Percentiles rank a stretch among this genome's conserved stretches.
phyloP scores from a whole-genome alignment of 148 eudicot genomes.

The Vaccinium darrowii region DNA sequence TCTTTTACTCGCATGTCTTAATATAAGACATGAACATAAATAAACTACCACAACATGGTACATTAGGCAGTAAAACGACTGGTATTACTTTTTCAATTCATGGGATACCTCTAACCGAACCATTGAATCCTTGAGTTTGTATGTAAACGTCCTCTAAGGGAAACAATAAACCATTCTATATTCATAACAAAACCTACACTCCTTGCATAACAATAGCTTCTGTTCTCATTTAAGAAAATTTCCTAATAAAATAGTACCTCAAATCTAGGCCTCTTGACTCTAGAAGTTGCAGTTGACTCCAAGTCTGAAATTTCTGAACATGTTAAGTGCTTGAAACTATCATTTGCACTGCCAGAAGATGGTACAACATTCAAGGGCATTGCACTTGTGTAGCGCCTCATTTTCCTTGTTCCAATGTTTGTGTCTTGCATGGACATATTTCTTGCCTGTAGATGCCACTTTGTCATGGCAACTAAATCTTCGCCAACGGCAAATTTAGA shows the following conservation, averaged over 20 bases:
- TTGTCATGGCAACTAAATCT: slow-evolving; percentile 98
- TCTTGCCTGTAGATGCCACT: slow-evolving; percentile 89
- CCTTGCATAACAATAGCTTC: background rate
- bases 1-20: too few relatives aligned
- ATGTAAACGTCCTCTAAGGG: too few relatives aligned
- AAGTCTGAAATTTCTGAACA: slow-evolving; percentile 65
- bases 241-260: slow-evolving; percentile 56
- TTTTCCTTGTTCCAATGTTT: slow-evolving; percentile 66
- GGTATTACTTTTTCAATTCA: too few relatives aligned
- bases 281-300: slow-evolving; percentile 85
- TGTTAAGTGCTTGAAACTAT: slow-evolving; percentile 53
- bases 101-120: too few relatives aligned
- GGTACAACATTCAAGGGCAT: slow-evolving; percentile 78
- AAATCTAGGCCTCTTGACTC: slow-evolving; percentile 55
- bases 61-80: too few relatives aligned
- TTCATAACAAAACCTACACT: background rate
- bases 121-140: too few relatives aligned
- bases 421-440: slow-evolving; percentile 79
- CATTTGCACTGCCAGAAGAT: slow-evolving; percentile 70
- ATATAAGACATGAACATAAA: too few relatives aligned
- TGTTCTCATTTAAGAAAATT: background rate
- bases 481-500: slow-evolving; percentile 96
- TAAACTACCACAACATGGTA: too few relatives aligned
- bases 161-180: background rate
- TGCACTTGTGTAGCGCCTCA: slow-evolving; percentile 82